A percentile compares a stretch with the other conserved stretches of the same genome.
These are phyloP conservation scores for Yarrowia hollandica DNA, from an alignment of 805 yeast species.

Conservation along the genomic window DNA sequence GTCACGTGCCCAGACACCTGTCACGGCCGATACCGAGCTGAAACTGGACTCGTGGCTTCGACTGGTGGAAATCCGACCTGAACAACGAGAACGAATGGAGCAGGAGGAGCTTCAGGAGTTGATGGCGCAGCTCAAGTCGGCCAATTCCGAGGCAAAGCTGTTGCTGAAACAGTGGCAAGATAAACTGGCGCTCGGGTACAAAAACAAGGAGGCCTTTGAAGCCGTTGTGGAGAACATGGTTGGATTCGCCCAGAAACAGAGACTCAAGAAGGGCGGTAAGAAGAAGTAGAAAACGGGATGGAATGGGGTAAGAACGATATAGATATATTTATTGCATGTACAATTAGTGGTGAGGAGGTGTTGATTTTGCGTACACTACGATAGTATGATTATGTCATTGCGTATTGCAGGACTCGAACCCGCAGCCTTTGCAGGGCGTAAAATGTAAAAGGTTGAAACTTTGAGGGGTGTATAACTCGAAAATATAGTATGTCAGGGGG, in stretches of 20 bases:
- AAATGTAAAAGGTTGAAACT: too few relatives aligned
- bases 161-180: slow-evolving; percentile 53
- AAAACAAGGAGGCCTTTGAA: slow-evolving; percentile 76
- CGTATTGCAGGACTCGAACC: too few relatives aligned
- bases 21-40: slow-evolving; percentile 29
- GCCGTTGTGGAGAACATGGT: slow-evolving; percentile 85
- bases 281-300: too few relatives aligned
- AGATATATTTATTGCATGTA: slow-evolving; percentile 25
- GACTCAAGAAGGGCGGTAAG: slow-evolving; percentile 39
- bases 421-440: too few relatives aligned
- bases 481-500: too few relatives aligned
- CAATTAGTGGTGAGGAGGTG: too few relatives aligned
- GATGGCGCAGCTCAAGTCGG: slow-evolving; percentile 40
- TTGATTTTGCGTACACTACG: too few relatives aligned
- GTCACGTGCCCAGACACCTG: slow-evolving; percentile 10
- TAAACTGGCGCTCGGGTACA: slow-evolving; percentile 50
- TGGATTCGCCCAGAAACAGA: slow-evolving; percentile 82
- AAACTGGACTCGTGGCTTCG: slow-evolving; percentile 39
- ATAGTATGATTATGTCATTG: too few relatives aligned
- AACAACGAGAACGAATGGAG: slow-evolving; percentile 43
- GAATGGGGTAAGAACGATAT: neutral
- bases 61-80: slow-evolving; percentile 41
- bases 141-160: slow-evolving; percentile 38
- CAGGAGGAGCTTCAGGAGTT: slow-evolving; percentile 45
- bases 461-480: too few relatives aligned